Percentiles rank a stretch among this genome's conserved stretches.
Evolutionary conservation across 164 flowering plant species (phyloP).

Genomic region (Platanus orientalis): DNA sequence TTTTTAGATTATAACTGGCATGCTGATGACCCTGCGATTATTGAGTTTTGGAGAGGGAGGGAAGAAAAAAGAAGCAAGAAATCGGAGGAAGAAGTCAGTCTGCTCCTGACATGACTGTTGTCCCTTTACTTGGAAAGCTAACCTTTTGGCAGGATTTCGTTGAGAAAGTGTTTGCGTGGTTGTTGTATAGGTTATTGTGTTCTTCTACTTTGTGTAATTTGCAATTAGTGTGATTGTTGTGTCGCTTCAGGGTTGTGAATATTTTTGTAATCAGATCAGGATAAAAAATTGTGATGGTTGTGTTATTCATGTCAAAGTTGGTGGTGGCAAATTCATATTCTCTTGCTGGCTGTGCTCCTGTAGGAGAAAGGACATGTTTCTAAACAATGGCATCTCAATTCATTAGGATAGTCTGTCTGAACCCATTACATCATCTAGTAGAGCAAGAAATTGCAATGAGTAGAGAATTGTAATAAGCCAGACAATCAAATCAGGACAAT

Average conservation of each 20-base stretch:
- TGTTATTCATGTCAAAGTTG: slow-evolving; percentile 15
- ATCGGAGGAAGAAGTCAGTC: slow-evolving; percentile 27
- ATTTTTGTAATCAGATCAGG: slow-evolving; percentile 49
- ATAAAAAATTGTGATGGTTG: slow-evolving; percentile 29
- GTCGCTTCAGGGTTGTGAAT: slow-evolving; percentile 36
- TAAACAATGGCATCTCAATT: too few species aligned
- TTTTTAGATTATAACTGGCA: slow-evolving; percentile 43
- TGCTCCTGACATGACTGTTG: slow-evolving; percentile 52
- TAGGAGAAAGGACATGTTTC: too few species aligned
- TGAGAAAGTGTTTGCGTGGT: slow-evolving; percentile 29
- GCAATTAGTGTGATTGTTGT: slow-evolving; percentile 51
- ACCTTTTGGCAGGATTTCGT: slow-evolving; percentile 43
- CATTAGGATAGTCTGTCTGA: too few species aligned
- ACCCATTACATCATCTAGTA: too few species aligned
- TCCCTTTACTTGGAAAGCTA: slow-evolving; percentile 47
- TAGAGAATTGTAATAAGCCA: too few species aligned
- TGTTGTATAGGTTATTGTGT: slow-evolving; percentile 37
- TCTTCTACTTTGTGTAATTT: slow-evolving; percentile 38
- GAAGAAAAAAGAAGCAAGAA: slow-evolving; percentile 1
- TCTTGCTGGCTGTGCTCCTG: too few species aligned
- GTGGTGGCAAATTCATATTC: too few species aligned
- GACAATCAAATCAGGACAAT: too few species aligned
- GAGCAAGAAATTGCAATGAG: too few species aligned
- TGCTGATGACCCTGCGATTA: slow-evolving; percentile 27
- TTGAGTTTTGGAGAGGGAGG: slow-evolving; percentile 1